Conservation (phyloP, 2,329 filamentous ascomycete genomes). For the Didymella pinodella region DNA sequence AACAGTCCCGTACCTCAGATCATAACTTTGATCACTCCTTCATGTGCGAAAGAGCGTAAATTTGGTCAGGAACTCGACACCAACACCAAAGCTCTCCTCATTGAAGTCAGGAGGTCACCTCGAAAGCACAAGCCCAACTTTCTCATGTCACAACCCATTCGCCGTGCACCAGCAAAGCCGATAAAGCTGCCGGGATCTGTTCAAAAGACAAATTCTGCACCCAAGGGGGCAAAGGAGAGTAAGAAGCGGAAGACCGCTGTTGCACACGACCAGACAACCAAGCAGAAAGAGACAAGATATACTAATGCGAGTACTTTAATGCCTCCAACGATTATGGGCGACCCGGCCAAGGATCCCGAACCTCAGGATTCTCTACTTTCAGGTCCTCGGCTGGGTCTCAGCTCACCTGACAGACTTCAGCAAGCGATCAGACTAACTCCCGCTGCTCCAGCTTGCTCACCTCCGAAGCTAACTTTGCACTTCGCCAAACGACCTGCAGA, state of each 20-base stretch:
- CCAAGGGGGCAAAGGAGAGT: neutral
- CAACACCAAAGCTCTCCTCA: neutral
- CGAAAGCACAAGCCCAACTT: neutral
- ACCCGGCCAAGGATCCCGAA: neutral
- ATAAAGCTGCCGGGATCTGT: neutral
- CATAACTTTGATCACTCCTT: conserved; percentile 1
- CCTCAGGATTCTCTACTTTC: neutral
- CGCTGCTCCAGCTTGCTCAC: neutral
- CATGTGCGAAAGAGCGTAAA: neutral
- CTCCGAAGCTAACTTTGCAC: neutral
- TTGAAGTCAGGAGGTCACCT: neutral
- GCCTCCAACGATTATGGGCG: neutral
- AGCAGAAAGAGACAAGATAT: neutral
- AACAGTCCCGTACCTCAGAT: neutral
- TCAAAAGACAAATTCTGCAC: neutral
- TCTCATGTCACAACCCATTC: neutral
- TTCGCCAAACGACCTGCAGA: conserved; percentile 3
- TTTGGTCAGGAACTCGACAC: conserved; percentile 12
- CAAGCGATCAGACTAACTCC: neutral
- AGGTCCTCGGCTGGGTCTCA: neutral
- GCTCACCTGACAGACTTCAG: neutral
- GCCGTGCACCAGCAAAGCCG: neutral
- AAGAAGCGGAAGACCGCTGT: neutral
- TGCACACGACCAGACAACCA: neutral
- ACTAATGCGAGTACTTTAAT: neutral